Evolutionary conservation across 352 stramenopile genomes (phyloP).

Genomic region (Thalassiosira livingstoniorum): DNA sequence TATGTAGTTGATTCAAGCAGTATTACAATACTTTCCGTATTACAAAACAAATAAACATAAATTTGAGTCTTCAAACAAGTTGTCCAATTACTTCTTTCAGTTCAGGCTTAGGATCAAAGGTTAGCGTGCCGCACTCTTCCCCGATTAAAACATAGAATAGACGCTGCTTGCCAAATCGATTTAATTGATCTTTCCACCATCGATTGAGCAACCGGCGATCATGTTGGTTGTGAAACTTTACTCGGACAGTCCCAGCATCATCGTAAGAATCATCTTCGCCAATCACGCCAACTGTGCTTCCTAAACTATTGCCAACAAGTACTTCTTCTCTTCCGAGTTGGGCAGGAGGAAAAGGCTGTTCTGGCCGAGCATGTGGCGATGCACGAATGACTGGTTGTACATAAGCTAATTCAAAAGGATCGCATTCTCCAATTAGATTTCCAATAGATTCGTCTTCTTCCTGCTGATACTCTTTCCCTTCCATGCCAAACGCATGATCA

Average conservation of each 20-base stretch:
- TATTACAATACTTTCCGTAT: too few species aligned
- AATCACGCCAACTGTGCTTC: slow-evolving; percentile 47
- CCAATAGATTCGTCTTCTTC: slow-evolving; percentile 57
- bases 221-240: slow-evolving; percentile 77
- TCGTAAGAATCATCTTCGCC: slow-evolving; percentile 65
- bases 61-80: slow-evolving; percentile 18
- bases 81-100: neutral
- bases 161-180: slow-evolving; percentile 68
- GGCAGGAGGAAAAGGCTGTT: slow-evolving; percentile 82
- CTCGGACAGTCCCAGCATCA: slow-evolving; percentile 72
- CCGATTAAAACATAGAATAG: slow-evolving; percentile 77
- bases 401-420: slow-evolving; percentile 83
- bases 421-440: slow-evolving; percentile 65
- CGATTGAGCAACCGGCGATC: slow-evolving; percentile 73
- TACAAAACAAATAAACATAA: slow-evolving; percentile 1
- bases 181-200: slow-evolving; percentile 82
- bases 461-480: too few species aligned
- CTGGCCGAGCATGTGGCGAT: slow-evolving; percentile 73
- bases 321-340: slow-evolving; percentile 78
- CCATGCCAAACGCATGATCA: too few species aligned
- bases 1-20: too few species aligned
- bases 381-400: slow-evolving; percentile 80
- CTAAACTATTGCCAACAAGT: slow-evolving; percentile 48
- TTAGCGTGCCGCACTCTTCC: slow-evolving; percentile 79
- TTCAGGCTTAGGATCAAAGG: slow-evolving; percentile 23